A percentile compares a stretch with the other conserved stretches of the same genome.
Evolutionary conservation across 352 stramenopile species (phyloP).

Genomic region (Phytophthora cactorum): DNA sequence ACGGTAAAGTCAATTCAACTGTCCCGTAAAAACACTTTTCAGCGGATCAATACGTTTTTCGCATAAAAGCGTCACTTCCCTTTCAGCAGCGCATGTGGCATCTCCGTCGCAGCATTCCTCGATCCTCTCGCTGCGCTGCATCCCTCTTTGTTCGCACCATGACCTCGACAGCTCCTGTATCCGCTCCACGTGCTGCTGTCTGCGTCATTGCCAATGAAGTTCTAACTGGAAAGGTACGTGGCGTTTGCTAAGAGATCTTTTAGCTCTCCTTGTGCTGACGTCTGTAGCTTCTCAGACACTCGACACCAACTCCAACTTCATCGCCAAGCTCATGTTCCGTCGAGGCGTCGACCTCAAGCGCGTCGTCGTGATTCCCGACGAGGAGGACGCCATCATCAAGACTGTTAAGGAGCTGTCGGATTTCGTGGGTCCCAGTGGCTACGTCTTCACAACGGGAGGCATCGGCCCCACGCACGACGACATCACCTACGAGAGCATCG

Average conservation of each 20-base stretch:
- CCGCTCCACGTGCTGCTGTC: slow-evolving; percentile 59
- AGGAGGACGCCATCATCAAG: slow-evolving; percentile 72
- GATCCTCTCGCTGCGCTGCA: not conserved
- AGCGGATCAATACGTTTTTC: not conserved
- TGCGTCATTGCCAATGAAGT: slow-evolving; percentile 89
- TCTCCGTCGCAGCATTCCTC: not conserved
- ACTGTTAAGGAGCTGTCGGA: slow-evolving; percentile 80
- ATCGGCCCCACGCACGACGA: slow-evolving; percentile 88
- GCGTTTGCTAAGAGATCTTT: not conserved
- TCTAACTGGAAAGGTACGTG: slow-evolving; percentile 83
- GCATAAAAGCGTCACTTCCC: not conserved
- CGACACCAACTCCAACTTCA: slow-evolving; percentile 87
- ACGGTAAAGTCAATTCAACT: too few relatives aligned
- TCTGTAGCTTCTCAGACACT: slow-evolving; percentile 55
- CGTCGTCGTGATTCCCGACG: slow-evolving; percentile 79
- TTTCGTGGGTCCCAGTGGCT: slow-evolving; percentile 71
- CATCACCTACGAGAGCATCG: slow-evolving; percentile 81
- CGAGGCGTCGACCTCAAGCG: slow-evolving; percentile 80
- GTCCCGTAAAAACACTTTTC: not conserved
- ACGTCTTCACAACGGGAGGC: slow-evolving; percentile 84
- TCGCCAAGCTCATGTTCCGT: slow-evolving; percentile 83
- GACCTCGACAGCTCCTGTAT: not conserved
- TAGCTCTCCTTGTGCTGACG: slow-evolving; percentile 14
- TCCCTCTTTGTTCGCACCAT: not conserved
- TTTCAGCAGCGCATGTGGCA: not conserved